These are phyloP conservation scores for Lepidopterella palustris DNA, from an alignment of 495 filamentous ascomycete genomes.

Conservation along the genomic window DNA sequence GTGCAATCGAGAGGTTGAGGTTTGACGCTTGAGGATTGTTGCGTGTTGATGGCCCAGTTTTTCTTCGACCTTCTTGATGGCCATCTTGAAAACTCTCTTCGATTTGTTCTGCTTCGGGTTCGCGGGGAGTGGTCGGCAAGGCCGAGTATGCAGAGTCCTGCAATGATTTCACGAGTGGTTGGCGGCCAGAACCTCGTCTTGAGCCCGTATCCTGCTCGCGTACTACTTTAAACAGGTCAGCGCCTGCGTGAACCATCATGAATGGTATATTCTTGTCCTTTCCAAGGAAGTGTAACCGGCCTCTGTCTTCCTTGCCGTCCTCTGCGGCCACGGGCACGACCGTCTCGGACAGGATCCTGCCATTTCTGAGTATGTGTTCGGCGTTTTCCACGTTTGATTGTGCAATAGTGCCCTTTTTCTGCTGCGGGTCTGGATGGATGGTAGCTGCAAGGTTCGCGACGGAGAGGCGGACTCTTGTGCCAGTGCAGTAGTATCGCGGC, in stretches of 20 bases:
- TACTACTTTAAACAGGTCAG: slow-evolving; percentile 13
- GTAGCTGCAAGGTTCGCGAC: slow-evolving; percentile 12
- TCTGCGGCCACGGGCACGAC: slow-evolving; percentile 9
- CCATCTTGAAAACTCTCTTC: not conserved
- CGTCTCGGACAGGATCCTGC: slow-evolving; percentile 8
- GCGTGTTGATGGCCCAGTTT: not conserved
- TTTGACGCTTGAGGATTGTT: not conserved
- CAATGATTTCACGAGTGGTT: not conserved
- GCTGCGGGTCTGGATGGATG: slow-evolving; percentile 2
- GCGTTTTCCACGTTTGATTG: not conserved
- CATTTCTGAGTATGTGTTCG: slow-evolving; percentile 3
- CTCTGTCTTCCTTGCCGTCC: slow-evolving; percentile 5
- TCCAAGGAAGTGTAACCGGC: slow-evolving; percentile 11
- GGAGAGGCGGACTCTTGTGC: slow-evolving; percentile 12
- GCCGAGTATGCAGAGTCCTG: not conserved
- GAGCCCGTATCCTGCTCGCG: not conserved
- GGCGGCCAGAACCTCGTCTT: not conserved
- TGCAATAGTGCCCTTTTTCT: not conserved
- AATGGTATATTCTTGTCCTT: slow-evolving; percentile 16
- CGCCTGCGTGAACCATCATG: slow-evolving; percentile 27
- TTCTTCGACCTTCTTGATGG: not conserved
- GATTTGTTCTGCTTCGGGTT: not conserved
- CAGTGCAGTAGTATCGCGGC: slow-evolving; percentile 11
- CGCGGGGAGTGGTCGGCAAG: not conserved
- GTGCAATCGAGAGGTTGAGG: slow-evolving; percentile 7